These are phyloP conservation scores for Botrytis pseudocinerea DNA, from an alignment of 2,329 filamentous ascomycete genomes.

Conservation along the genomic window DNA sequence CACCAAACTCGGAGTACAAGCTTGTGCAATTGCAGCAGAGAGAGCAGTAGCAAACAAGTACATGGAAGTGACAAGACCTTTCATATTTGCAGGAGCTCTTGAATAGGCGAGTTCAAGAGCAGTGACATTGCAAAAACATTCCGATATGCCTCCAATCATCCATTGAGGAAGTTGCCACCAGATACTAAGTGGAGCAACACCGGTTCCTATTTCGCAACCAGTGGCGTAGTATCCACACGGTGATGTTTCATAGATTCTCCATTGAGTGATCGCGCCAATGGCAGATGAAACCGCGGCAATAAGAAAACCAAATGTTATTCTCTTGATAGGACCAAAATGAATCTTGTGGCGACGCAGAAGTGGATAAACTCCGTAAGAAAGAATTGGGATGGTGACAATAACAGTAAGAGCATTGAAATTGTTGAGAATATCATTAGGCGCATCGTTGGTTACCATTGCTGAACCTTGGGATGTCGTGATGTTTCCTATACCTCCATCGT, in stretches of 20 bases:
- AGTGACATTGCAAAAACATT: conserved; percentile 58
- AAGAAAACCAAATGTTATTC: conserved; percentile 70
- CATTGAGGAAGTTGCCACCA: conserved; percentile 45
- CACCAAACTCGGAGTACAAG: conserved; percentile 37
- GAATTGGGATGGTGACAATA: conserved; percentile 70
- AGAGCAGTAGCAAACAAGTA: conserved; percentile 71
- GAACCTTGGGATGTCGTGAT: conserved; percentile 54
- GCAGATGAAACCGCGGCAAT: conserved; percentile 61
- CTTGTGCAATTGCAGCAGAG: conserved; percentile 28
- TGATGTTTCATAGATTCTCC: conserved; percentile 63
- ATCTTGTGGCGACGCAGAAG: conserved; percentile 62
- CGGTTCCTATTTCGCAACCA: conserved; percentile 29
- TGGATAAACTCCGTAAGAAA: conserved; percentile 69
- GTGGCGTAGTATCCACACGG: conserved; percentile 53
- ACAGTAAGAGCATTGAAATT: conserved; percentile 76
- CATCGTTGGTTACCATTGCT: conserved; percentile 65
- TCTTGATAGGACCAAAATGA: conserved; percentile 71
- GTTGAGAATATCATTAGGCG: conserved; percentile 75
- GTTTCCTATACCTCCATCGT: conserved; percentile 49
- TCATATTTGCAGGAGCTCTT: conserved; percentile 78
- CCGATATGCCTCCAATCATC: conserved; percentile 52
- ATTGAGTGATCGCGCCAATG: conserved; percentile 55
- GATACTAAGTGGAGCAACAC: conserved; percentile 31
- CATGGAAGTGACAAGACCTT: conserved; percentile 68
- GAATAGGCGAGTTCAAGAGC: conserved; percentile 75